Percentiles rank a stretch among this genome's conserved stretches.
Conservation (phyloP, 1,139 yeast genomes). For the Debaryomycetaceae sp. region DNA sequence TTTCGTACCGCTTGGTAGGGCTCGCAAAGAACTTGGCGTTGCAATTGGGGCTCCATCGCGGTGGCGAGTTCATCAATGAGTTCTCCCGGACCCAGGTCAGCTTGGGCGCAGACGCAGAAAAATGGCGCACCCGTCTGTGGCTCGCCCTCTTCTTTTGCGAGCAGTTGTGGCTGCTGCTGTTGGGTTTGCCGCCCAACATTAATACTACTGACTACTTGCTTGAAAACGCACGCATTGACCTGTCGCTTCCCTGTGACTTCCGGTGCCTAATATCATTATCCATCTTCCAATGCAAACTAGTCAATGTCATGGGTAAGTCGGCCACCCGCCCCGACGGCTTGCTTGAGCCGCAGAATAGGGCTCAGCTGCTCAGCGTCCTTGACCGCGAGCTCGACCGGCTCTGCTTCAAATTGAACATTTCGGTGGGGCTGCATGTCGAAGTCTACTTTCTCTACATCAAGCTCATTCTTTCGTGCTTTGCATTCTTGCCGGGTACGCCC, state of each 20-base stretch:
- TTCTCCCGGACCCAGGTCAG: conserved; percentile 85
- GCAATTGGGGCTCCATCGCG: conserved; percentile 89
- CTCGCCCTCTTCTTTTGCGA: conserved; percentile 78
- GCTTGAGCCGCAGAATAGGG: conserved; percentile 74
- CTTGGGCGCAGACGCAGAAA: conserved; percentile 76
- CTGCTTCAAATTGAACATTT: conserved; percentile 50
- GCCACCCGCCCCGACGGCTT: conserved; percentile 87
- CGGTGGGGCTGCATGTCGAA: conserved; percentile 58
- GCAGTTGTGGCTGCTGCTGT: conserved; percentile 81
- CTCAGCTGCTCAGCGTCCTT: conserved; percentile 64
- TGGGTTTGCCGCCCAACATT: conserved; percentile 82
- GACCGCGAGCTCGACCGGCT: conserved; percentile 71
- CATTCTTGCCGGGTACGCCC: conserved; percentile 86
- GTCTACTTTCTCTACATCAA: conserved; percentile 71
- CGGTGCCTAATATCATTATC: conserved; percentile 64
- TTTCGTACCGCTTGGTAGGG: conserved; percentile 81
- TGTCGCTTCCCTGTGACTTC: conserved; percentile 57
- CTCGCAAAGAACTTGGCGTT: conserved; percentile 75
- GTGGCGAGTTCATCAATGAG: conserved; percentile 77
- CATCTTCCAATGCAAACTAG: conserved; percentile 75
- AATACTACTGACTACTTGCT: conserved; percentile 70
- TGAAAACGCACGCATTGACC: conserved; percentile 68
- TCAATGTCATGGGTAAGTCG: conserved; percentile 79
- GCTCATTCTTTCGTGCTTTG: conserved; percentile 78
- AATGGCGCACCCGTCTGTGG: conserved; percentile 94